phyloP scores from a whole-genome alignment of 192 early-diverging fungal species.

The Rhizophagus sp. region DNA sequence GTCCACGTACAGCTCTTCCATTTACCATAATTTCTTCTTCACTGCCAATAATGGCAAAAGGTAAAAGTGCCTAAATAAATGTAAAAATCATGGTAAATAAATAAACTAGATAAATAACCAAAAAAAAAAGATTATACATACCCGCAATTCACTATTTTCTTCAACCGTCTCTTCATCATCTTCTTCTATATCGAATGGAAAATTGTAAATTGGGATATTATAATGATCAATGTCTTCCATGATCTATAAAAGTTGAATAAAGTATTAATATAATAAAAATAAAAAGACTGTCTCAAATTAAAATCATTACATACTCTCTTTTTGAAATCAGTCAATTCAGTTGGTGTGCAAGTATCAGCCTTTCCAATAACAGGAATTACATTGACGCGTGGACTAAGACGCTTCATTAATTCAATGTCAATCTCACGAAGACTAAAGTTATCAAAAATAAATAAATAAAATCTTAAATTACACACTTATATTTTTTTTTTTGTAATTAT shows the following conservation, averaged over 20 bases:
- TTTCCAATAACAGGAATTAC: conserved; percentile 96
- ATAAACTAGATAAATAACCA: not conserved
- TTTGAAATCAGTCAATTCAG: conserved; percentile 88
- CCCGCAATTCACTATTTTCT: conserved; percentile 93
- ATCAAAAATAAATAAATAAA: not conserved
- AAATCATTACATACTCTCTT: conserved; percentile 60
- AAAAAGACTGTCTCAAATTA: conserved; percentile 26
- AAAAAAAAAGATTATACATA: not conserved
- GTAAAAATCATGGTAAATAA: conserved; percentile 4
- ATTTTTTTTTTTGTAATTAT: not conserved
- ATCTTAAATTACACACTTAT: too few relatives aligned
- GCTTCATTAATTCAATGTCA: conserved; percentile 92
- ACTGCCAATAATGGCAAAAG: conserved; percentile 95
- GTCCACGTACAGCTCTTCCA: conserved; percentile 88
- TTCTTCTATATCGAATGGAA: conserved; percentile 94
- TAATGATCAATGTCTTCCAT: conserved; percentile 98
- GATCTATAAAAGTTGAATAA: conserved; percentile 45
- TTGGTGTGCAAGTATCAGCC: conserved; percentile 87
- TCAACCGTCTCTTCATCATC: conserved; percentile 99
- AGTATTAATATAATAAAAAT: conserved; percentile 12
- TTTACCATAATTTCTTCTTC: conserved; percentile 85
- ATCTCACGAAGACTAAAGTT: conserved; percentile 79
- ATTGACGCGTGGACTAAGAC: conserved; percentile 89
- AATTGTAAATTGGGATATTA: conserved; percentile 97
- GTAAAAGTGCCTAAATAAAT: conserved; percentile 61